Conservation (phyloP, 768 basidiomycete genomes). For the Auricularia cornea region DNA sequence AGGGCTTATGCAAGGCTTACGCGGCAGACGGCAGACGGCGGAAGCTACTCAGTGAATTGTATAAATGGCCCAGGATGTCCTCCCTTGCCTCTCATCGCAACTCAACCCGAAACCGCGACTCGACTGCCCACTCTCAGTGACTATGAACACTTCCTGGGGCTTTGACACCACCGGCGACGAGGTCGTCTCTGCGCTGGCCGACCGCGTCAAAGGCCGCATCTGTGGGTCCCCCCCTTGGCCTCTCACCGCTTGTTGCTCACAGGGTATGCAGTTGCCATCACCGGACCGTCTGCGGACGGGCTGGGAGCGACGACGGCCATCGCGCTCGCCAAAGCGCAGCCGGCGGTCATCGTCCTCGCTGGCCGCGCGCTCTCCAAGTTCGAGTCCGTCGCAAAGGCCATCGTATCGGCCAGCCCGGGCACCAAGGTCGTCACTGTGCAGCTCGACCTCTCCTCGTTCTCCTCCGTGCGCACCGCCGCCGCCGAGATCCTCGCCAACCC, state of each 20-base stretch:
- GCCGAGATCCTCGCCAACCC: not conserved
- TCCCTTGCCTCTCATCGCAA: no score
- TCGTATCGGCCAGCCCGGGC: not conserved
- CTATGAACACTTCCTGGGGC: not conserved
- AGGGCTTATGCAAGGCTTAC: no score
- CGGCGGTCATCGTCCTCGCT: not conserved
- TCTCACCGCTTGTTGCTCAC: not conserved
- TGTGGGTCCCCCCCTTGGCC: not conserved
- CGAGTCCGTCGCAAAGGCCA: not conserved
- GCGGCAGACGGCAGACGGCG: no score
- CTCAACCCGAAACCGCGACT: no score
- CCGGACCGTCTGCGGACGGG: not conserved
- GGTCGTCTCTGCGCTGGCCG: not conserved
- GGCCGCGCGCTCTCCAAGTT: not conserved
- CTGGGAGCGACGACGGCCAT: not conserved
- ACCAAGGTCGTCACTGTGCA: not conserved
- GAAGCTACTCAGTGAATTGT: no score
- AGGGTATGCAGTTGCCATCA: not conserved
- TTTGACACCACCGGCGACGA: not conserved
- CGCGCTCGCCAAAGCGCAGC: not conserved
- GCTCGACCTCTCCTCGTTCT: not conserved
- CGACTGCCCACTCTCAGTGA: no score
- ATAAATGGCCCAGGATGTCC: no score
- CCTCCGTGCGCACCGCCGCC: slow-evolving; percentile 4
- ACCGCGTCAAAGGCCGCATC: not conserved